Evolutionary conservation across 805 yeast species (phyloP).

Genomic region (Scheffersomyces stipitis): DNA sequence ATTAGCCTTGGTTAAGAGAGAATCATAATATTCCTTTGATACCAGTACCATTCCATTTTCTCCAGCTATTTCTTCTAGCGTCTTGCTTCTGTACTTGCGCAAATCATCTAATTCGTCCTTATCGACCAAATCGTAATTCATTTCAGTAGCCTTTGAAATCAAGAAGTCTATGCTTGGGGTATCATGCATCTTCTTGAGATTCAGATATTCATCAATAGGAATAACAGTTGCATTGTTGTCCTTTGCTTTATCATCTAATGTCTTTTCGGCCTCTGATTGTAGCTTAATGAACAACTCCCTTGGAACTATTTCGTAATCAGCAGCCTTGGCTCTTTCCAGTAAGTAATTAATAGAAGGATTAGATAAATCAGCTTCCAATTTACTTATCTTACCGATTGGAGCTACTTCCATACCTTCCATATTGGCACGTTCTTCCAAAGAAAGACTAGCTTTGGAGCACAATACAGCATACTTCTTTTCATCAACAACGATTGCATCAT

Average conservation of each 20-base stretch:
- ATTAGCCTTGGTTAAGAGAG: conserved; percentile 11
- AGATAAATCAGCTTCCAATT: too few species aligned
- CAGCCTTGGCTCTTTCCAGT: conserved; percentile 4
- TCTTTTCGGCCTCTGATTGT: conserved; percentile 12
- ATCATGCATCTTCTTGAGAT: conserved; percentile 14
- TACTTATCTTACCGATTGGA: too few species aligned
- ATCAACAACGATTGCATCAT: conserved; percentile 5
- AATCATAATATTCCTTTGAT: conserved; percentile 8
- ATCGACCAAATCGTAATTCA: conserved; percentile 9
- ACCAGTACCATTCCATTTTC: not conserved
- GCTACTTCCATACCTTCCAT: not conserved
- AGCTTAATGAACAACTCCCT: conserved; percentile 10
- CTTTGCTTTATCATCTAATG: conserved; percentile 16
- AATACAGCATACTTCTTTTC: conserved; percentile 4
- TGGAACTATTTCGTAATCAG: conserved; percentile 9
- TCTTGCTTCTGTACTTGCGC: conserved; percentile 1
- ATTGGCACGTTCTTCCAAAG: conserved; percentile 14
- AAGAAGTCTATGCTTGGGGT: conserved; percentile 23
- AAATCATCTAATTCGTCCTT: conserved; percentile 13
- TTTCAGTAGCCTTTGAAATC: conserved; percentile 5
- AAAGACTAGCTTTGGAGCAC: conserved; percentile 3
- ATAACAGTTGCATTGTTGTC: conserved; percentile 25
- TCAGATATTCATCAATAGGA: conserved; percentile 21
- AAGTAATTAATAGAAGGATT: not conserved
- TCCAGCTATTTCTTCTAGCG: not conserved